Percentiles rank a stretch among this genome's conserved stretches.
phyloP scores from a whole-genome alignment of 225 moss, liverwort and hornwort species.

The Physcomitrium patens region DNA sequence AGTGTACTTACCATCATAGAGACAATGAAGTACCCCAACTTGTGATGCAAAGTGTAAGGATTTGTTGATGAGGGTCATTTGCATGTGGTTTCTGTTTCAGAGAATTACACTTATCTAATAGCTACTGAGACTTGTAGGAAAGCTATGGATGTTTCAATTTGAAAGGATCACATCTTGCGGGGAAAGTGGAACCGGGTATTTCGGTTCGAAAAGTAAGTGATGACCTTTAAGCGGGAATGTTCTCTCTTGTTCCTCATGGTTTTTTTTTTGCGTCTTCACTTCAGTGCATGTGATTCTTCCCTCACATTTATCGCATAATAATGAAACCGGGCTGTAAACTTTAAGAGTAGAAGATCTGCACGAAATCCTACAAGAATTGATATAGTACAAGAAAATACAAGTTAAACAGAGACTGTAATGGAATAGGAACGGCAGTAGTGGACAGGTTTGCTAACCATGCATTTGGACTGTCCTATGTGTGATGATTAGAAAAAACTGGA shows the following conservation, averaged over 20 bases:
- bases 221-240: background rate
- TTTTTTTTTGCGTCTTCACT: background rate
- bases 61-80: background rate
- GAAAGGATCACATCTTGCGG: conserved; percentile 13
- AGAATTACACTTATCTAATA: background rate
- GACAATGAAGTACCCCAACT: no score
- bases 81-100: background rate
- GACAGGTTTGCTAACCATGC: background rate
- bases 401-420: background rate
- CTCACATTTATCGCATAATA: background rate
- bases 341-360: background rate
- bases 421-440: background rate
- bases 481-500: background rate
- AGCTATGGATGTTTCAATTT: conserved; percentile 52
- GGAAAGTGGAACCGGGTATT: background rate
- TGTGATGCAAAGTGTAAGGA: no score
- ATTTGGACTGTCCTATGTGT: background rate
- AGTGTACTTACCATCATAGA: no score
- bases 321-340: background rate
- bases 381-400: background rate
- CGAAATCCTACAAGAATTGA: background rate
- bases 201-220: background rate
- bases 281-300: background rate
- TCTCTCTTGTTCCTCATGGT: background rate
- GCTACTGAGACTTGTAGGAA: conserved; percentile 27